Conservation (phyloP, 2,329 filamentous ascomycete genomes). For the Fusarium luffae region DNA sequence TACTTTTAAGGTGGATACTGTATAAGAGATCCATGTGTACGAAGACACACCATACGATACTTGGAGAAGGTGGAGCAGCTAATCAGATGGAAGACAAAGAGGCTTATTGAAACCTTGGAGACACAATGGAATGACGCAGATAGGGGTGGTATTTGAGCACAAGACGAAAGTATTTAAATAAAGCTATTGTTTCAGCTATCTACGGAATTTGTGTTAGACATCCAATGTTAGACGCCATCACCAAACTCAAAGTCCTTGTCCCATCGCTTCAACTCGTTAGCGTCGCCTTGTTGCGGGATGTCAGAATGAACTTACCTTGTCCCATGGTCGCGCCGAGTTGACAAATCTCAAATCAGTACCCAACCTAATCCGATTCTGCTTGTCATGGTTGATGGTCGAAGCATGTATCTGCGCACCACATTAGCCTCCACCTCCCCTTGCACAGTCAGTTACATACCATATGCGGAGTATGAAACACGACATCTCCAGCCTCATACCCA, state of each 20-base stretch:
- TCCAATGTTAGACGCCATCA: background rate
- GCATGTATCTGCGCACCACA: conserved; percentile 61
- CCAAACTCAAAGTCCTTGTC: conserved; percentile 7
- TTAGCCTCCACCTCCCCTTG: background rate
- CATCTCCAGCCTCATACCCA: conserved; percentile 56
- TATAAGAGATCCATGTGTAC: background rate
- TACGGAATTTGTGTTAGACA: background rate
- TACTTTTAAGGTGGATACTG: background rate
- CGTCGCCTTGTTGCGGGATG: background rate
- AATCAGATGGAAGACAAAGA: conserved; percentile 11
- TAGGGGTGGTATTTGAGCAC: too few species aligned
- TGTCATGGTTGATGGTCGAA: conserved; percentile 65
- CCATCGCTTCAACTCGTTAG: background rate
- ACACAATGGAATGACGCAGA: background rate
- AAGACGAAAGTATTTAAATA: background rate
- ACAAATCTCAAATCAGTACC: conserved; percentile 68
- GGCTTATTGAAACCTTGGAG: background rate
- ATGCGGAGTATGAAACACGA: conserved; percentile 54
- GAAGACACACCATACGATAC: background rate
- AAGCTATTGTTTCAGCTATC: background rate
- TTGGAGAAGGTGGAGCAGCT: background rate
- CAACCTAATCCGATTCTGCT: conserved; percentile 62
- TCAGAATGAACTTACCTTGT: background rate
- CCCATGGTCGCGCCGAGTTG: background rate
- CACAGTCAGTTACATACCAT: conserved; percentile 35